phyloP scores from a whole-genome alignment of 2,329 filamentous ascomycete species.

The Neonectria hederae region DNA sequence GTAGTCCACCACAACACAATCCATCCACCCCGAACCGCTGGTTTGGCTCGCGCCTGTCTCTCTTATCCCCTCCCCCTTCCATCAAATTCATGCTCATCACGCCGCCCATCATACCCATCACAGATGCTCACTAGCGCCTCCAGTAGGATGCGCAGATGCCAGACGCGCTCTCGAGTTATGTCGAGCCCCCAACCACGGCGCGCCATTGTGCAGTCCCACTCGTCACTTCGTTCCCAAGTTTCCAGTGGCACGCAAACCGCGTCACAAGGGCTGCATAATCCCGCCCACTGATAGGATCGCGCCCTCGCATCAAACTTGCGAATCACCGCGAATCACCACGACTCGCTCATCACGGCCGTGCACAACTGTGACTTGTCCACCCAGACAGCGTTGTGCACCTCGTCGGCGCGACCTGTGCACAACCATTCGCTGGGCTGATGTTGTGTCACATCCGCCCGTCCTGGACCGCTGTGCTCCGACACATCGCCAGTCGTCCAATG shows the following conservation, averaged over 20 bases:
- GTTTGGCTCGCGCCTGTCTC: background rate
- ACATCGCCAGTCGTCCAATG: constrained; percentile 38
- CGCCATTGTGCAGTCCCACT: constrained; percentile 38
- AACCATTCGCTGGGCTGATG: constrained; percentile 43
- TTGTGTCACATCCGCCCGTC: constrained; percentile 42
- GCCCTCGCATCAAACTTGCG: constrained; percentile 29
- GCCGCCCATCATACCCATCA: constrained; percentile 22
- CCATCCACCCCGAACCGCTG: constrained; percentile 1
- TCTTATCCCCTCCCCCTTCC: background rate
- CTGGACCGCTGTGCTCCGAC: constrained; percentile 33
- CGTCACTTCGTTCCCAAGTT: constrained; percentile 33
- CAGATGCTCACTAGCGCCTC: constrained; percentile 15
- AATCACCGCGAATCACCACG: constrained; percentile 37
- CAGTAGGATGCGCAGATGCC: constrained; percentile 31
- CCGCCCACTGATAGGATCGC: constrained; percentile 45
- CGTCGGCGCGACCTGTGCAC: constrained; percentile 41
- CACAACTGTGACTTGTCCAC: constrained; percentile 40
- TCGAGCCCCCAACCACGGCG: constrained; percentile 33
- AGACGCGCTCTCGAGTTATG: constrained; percentile 41
- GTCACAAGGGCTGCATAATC: constrained; percentile 51
- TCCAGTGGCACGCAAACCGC: constrained; percentile 45
- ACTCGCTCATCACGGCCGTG: constrained; percentile 34
- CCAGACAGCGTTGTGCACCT: constrained; percentile 38
- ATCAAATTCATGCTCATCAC: constrained; percentile 3
- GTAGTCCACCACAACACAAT: constrained; percentile 4